Conservation (phyloP, 2,329 filamentous ascomycete genomes). For the Didymellaceae sp. region DNA sequence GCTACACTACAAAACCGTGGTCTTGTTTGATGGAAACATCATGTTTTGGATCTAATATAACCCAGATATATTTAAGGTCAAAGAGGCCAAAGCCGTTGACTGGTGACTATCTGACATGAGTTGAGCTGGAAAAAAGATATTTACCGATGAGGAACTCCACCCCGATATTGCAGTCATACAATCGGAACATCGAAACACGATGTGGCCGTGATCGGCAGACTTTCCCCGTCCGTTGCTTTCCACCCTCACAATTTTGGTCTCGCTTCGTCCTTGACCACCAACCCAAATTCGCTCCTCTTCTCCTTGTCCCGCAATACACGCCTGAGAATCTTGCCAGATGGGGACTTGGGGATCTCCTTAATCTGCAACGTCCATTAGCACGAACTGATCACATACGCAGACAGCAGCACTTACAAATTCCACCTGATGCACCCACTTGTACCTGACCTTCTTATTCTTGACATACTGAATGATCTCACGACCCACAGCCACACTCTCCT, state of each 20-base stretch:
- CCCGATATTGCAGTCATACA: too few species aligned
- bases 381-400: neutral
- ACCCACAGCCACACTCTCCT: constrained; percentile 40
- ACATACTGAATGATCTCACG: constrained; percentile 54
- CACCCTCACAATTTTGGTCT: constrained; percentile 55
- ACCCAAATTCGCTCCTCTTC: constrained; percentile 29
- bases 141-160: too few species aligned
- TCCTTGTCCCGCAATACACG: constrained; percentile 53
- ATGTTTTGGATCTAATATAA: neutral
- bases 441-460: constrained; percentile 53
- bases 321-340: constrained; percentile 57
- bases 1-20: too few species aligned
- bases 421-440: constrained; percentile 56
- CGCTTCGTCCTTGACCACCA: constrained; percentile 32
- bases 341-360: constrained; percentile 53
- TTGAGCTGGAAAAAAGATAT: constrained; percentile 10
- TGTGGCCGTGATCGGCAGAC: too few species aligned
- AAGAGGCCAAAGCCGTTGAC: too few species aligned
- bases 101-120: too few species aligned
- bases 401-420: constrained; percentile 44
- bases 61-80: too few species aligned
- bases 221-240: too few species aligned
- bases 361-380: neutral
- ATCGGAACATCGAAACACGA: too few species aligned
- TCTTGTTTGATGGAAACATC: constrained; percentile 3